Evolutionary conservation across 352 stramenopile genomes (phyloP).

Genomic region (Phytopythium helicoides): DNA sequence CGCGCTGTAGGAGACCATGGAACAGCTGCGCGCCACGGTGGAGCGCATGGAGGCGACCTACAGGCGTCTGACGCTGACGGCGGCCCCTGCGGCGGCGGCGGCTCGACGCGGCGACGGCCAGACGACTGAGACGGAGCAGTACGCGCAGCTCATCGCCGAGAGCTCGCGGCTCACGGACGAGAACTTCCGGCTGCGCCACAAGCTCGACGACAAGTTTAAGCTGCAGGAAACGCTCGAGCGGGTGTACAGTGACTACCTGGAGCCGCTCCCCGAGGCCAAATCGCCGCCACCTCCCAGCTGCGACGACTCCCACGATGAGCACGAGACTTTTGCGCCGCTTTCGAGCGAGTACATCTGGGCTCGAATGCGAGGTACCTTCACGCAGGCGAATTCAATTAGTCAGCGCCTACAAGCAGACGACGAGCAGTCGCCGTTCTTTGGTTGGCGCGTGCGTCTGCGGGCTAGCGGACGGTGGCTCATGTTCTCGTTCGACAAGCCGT

Average conservation of each 20-base stretch:
- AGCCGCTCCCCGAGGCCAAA: constrained; percentile 12
- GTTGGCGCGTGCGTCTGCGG: constrained; percentile 35
- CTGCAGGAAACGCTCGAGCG: constrained; percentile 47
- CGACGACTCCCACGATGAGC: constrained; percentile 8
- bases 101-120: not conserved
- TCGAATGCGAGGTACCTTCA: constrained; percentile 18
- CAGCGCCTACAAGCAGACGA: constrained; percentile 17
- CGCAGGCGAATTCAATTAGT: constrained; percentile 24
- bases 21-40: constrained; percentile 40
- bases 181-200: constrained; percentile 37
- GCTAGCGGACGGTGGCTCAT: constrained; percentile 30
- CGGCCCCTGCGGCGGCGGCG: not conserved
- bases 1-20: constrained; percentile 51
- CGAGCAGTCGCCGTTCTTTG: constrained; percentile 40
- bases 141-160: constrained; percentile 32
- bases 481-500: constrained; percentile 50
- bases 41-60: constrained; percentile 41
- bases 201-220: constrained; percentile 46
- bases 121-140: constrained; percentile 15
- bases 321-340: constrained; percentile 23
- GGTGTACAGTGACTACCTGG: constrained; percentile 30
- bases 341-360: constrained; percentile 15
- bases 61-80: not conserved
- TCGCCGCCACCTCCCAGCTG: constrained; percentile 1
- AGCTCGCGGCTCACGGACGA: constrained; percentile 36